These are phyloP conservation scores for Chenopodium suecicum DNA, from an alignment of 148 eudicot species.

Conservation along the genomic window DNA sequence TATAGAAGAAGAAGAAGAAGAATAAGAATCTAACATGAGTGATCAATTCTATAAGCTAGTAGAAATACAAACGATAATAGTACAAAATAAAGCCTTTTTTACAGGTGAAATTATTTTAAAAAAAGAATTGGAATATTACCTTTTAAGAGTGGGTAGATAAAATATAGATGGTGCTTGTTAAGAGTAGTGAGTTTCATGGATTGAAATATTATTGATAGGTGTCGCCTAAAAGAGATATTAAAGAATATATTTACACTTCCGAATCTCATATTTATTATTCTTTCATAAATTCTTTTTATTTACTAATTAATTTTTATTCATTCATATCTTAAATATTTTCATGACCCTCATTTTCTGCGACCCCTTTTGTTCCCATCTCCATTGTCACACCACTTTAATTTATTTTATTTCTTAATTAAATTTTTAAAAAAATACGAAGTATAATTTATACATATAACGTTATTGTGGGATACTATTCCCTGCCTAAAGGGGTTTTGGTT, in stretches of 20 bases:
- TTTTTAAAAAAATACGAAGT: not conserved
- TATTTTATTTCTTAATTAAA: not conserved
- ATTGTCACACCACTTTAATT: conserved; percentile 11
- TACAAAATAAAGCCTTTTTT: conserved; percentile 2
- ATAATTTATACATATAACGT: not conserved
- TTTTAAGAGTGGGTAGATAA: conserved; percentile 12
- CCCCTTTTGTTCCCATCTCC: conserved; percentile 14
- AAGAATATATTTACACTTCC: conserved; percentile 8
- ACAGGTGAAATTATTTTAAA: not conserved
- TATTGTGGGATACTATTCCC: conserved; percentile 15
- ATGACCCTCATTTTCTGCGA: conserved; percentile 1
- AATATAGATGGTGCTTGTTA: conserved; percentile 9
- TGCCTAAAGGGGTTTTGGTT: conserved; percentile 21
- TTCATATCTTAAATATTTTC: conserved; percentile 1
- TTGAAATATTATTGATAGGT: not conserved
- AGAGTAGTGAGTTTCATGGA: conserved; percentile 9
- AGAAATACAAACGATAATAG: not conserved
- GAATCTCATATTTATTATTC: conserved; percentile 1
- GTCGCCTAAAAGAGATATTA: conserved; percentile 10
- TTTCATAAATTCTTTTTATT: not conserved
- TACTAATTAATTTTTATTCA: not conserved
- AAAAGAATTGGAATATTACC: conserved; percentile 12
- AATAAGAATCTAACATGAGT: conserved; percentile 9
- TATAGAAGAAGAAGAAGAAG: not conserved
- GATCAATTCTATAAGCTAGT: not conserved